These are phyloP conservation scores for Cladosporium austrohemisphaericum DNA, from an alignment of 2,329 filamentous ascomycete genomes.

Conservation along the genomic window DNA sequence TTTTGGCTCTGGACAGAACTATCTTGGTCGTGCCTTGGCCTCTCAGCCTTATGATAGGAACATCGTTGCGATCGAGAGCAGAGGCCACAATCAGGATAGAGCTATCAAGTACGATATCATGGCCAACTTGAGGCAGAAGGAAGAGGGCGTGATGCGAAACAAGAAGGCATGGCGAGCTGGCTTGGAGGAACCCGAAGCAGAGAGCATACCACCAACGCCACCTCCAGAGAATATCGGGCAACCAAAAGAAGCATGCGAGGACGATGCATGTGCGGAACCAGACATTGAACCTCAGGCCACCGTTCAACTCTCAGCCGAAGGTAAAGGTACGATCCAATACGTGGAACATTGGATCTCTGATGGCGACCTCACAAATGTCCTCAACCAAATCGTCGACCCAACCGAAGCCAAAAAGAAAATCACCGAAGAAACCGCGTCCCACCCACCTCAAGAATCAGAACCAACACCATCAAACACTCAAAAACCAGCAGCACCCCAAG, in stretches of 20 bases:
- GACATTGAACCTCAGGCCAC: constrained; percentile 12
- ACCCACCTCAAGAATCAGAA: not conserved
- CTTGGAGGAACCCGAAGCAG: constrained; percentile 19
- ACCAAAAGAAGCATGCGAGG: constrained; percentile 4
- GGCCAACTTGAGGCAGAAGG: constrained; percentile 70
- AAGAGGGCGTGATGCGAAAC: constrained; percentile 67
- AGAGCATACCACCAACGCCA: constrained; percentile 22
- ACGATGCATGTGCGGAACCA: not conserved
- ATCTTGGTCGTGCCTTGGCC: constrained; percentile 82
- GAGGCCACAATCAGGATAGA: constrained; percentile 78
- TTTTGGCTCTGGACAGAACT: constrained; percentile 95
- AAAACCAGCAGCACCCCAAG: constrained; percentile 23
- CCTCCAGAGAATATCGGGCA: constrained; percentile 18
- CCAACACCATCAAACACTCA: constrained; percentile 4
- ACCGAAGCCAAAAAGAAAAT: constrained; percentile 15
- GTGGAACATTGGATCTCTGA: constrained; percentile 70
- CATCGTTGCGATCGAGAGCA: constrained; percentile 86
- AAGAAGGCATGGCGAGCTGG: constrained; percentile 70
- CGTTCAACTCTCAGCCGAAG: constrained; percentile 55
- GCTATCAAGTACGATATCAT: constrained; percentile 81
- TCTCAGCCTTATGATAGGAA: constrained; percentile 80
- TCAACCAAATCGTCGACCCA: constrained; percentile 46
- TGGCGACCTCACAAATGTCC: constrained; percentile 65
- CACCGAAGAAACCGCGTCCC: constrained; percentile 3
- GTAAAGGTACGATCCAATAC: constrained; percentile 71